A percentile compares a stretch with the other conserved stretches of the same genome.
Evolutionary conservation across 2,329 filamentous ascomycete genomes (phyloP).

Genomic region (Aureobasidium sp.): DNA sequence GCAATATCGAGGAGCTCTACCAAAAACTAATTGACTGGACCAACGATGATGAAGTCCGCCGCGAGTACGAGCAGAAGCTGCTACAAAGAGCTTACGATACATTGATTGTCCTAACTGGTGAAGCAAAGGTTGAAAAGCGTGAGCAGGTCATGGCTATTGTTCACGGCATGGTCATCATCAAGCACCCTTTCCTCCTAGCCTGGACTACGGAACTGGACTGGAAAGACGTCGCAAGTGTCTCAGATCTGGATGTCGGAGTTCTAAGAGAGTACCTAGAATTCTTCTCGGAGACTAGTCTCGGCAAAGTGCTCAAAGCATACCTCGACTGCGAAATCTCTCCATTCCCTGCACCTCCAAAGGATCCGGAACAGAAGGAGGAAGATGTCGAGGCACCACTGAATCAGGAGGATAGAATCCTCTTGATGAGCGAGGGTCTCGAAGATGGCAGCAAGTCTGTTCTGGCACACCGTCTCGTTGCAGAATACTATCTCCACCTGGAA

Average conservation of each 20-base stretch:
- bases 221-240: conserved; percentile 67
- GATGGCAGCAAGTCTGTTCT: conserved; percentile 60
- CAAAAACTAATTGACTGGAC: conserved; percentile 84
- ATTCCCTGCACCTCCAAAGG: conserved; percentile 60
- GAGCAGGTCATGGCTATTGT: conserved; percentile 69
- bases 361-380: conserved; percentile 38
- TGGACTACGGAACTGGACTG: conserved; percentile 91
- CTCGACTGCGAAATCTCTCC: conserved; percentile 78
- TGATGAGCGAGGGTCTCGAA: conserved; percentile 60
- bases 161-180: conserved; percentile 91
- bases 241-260: conserved; percentile 71
- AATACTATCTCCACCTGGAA: conserved; percentile 77
- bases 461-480: conserved; percentile 72
- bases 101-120: conserved; percentile 59
- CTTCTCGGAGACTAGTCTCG: conserved; percentile 78
- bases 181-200: conserved; percentile 79
- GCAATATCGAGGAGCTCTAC: conserved; percentile 74
- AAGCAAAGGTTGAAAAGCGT: conserved; percentile 64
- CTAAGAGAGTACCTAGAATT: conserved; percentile 73
- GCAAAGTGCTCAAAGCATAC: conserved; percentile 74
- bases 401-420: conserved; percentile 69
- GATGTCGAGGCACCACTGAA: conserved; percentile 55
- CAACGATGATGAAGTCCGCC: conserved; percentile 73
- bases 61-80: conserved; percentile 84
- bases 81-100: conserved; percentile 73